These are phyloP conservation scores for Aquanectria penicillioides DNA, from an alignment of 2,329 filamentous ascomycete species.

Conservation along the genomic window DNA sequence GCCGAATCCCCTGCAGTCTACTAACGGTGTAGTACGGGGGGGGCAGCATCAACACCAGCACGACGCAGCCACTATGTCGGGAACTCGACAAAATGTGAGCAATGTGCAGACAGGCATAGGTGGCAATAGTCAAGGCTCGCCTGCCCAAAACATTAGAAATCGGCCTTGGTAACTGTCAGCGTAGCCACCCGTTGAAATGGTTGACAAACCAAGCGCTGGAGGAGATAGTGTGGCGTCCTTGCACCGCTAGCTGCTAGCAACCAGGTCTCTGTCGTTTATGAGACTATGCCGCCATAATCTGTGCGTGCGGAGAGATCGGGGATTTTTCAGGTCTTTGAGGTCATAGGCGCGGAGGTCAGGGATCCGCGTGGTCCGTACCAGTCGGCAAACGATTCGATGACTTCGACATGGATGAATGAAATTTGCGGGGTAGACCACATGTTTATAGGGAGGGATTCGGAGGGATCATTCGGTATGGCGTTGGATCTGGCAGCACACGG, in stretches of 20 bases:
- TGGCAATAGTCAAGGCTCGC: neutral
- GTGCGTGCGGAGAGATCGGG: neutral
- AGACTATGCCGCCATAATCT: neutral
- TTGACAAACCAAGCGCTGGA: too few species aligned
- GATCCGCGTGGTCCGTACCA: conserved; percentile 1
- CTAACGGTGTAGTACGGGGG: conserved; percentile 6
- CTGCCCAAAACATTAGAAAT: conserved; percentile 18
- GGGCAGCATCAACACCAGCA: conserved; percentile 10
- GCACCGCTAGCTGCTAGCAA: neutral
- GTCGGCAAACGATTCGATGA: neutral
- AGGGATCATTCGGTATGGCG: conserved; percentile 24
- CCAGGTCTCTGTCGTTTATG: neutral
- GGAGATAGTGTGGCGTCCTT: neutral
- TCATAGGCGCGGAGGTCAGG: conserved; percentile 9
- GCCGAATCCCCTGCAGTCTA: conserved; percentile 24
- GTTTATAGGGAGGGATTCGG: conserved; percentile 13
- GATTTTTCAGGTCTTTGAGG: neutral
- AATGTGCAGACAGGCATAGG: neutral
- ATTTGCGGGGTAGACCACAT: conserved; percentile 24
- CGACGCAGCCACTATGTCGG: conserved; percentile 13
- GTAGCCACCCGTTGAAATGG: neutral
- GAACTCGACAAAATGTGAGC: neutral
- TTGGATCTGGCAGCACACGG: conserved; percentile 28
- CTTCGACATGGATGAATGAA: conserved; percentile 3
- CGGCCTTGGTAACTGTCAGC: conserved; percentile 28